Evolutionary conservation across 2,329 filamentous ascomycete species (phyloP), one percentile per base, ranked within the genome.

Genomic region (Trichoderma gracile): DNA sequence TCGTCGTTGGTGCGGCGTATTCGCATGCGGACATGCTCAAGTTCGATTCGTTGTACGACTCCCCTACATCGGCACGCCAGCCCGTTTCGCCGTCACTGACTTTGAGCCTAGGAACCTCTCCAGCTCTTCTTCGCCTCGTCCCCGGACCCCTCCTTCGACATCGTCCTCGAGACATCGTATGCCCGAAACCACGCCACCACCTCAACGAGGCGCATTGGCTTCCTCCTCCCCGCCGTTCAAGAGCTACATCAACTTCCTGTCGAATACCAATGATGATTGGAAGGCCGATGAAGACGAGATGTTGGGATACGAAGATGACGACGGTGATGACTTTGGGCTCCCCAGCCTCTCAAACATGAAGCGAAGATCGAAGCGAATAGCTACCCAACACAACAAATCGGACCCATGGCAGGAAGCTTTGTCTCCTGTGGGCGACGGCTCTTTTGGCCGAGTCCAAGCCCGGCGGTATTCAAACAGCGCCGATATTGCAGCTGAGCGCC

Each of bases 11-110:
- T 70, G 95, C 95, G 64, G 90, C 93, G 52, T 99, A 99, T 76
- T 98, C 95, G 15, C 95, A 99, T 78, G 92, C 94, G 30, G 93
- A 98, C 78, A 92, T 97, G 74, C 83, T 97, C 71, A 96, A 94
- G 77, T 90, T 94, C 73, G 91, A 92, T 73, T 86, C 88, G 30
- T 72, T 94, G 92, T 95, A 84, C 69, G 84, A 77, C 38, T 21
- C 43, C 27, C 17, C 19, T 25, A 40, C 10, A 14, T 21, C 9
- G 23, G 14, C 17, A 27, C 19, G 9, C 21, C 42, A 19, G 30
- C 27, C 46, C 15, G 14, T 38, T 23, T 15, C 23, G 45, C 27
- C 27, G 56, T 55, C 33, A 17, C 53, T 63, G 38, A 52, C 62
- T 9, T 47, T 64, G 59, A 40, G 23, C 17, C 15, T 69, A 90